phyloP scores from a whole-genome alignment of 2,329 filamentous ascomycete genomes.

The Aspergillus brunneoviolaceus region DNA sequence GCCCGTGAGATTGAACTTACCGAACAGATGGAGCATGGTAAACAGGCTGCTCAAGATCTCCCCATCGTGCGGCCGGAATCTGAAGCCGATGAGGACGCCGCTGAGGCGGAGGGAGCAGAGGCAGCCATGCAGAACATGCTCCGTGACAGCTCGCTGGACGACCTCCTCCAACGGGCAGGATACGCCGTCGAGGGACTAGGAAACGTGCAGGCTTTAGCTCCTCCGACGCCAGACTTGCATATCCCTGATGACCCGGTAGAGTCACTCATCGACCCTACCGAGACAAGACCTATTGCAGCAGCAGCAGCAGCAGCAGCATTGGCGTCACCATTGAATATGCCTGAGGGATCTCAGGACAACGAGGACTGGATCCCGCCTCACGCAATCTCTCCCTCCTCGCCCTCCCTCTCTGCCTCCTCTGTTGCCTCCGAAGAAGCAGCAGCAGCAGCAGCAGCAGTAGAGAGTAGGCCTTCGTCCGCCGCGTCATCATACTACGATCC shows the following conservation, averaged over 20 bases:
- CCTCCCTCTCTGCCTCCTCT: slow-evolving; percentile 1
- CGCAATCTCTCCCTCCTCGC: slow-evolving; percentile 5
- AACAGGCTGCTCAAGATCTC: slow-evolving; percentile 15
- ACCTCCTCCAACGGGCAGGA: slow-evolving; percentile 45
- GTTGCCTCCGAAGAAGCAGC: background rate
- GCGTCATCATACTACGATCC: slow-evolving; percentile 35
- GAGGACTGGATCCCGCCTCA: slow-evolving; percentile 6
- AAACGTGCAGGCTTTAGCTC: slow-evolving; percentile 21
- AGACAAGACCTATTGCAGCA: background rate
- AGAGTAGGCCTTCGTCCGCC: background rate
- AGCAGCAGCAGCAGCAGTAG: background rate
- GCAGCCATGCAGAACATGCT: slow-evolving; percentile 31
- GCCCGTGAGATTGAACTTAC: slow-evolving; percentile 42
- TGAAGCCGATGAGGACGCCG: slow-evolving; percentile 20
- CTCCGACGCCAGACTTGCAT: slow-evolving; percentile 22
- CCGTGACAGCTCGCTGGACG: slow-evolving; percentile 41
- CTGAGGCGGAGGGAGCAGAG: slow-evolving; percentile 30
- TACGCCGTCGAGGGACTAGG: slow-evolving; percentile 35
- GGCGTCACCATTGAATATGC: background rate
- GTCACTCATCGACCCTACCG: slow-evolving; percentile 1
- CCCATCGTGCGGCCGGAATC: background rate
- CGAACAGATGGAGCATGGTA: slow-evolving; percentile 32
- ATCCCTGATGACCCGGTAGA: slow-evolving; percentile 23
- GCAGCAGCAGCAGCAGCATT: background rate
- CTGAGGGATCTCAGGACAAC: slow-evolving; percentile 23